Evolutionary conservation across 306 rosid species (phyloP).

Genomic region (Malus sieversii): DNA sequence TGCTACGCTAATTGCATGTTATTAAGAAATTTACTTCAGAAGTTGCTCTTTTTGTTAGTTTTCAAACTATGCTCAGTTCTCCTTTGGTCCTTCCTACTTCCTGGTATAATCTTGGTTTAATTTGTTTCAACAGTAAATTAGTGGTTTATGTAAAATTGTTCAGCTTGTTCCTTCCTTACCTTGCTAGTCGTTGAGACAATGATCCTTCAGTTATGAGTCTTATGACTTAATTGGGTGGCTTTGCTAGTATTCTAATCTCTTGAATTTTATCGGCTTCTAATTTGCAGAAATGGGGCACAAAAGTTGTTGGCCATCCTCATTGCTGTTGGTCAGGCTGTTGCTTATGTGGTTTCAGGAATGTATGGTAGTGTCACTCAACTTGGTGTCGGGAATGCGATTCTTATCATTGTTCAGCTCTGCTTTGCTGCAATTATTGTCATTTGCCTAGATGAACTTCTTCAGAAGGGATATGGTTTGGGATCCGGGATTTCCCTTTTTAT

Average conservation of each 20-base stretch:
- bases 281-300: slow-evolving; percentile 75
- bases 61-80: too few relatives aligned
- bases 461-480: slow-evolving; percentile 97
- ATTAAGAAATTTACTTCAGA: too few relatives aligned
- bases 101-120: neutral
- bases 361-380: slow-evolving; percentile 95
- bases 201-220: neutral
- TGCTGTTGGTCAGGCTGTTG: slow-evolving; percentile 94
- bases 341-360: slow-evolving; percentile 93
- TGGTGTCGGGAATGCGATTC: slow-evolving; percentile 91
- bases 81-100: too few relatives aligned
- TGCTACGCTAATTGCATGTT: too few relatives aligned
- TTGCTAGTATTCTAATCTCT: neutral
- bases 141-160: neutral
- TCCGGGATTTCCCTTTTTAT: slow-evolving; percentile 97
- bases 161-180: neutral
- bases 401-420: slow-evolving; percentile 81
- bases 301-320: slow-evolving; percentile 85
- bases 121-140: neutral
- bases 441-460: slow-evolving; percentile 90
- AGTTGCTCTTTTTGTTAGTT: too few relatives aligned
- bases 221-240: neutral
- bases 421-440: slow-evolving; percentile 92
- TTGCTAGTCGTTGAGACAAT: neutral
- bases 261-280: neutral